Evolutionary conservation across 257 asterid species (phyloP).

Genomic region (Solanum virginianum): DNA sequence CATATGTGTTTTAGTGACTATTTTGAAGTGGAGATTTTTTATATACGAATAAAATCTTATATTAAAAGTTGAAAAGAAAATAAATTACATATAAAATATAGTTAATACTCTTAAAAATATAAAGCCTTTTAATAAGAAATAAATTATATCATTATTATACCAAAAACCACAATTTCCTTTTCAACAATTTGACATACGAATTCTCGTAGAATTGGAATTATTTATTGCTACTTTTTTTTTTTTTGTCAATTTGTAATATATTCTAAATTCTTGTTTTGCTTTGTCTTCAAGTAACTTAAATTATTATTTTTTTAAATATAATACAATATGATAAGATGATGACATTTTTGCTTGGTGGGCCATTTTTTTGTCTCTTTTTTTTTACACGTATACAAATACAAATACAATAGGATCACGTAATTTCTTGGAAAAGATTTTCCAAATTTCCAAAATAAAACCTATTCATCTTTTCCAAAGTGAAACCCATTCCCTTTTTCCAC

Average conservation of each 20-base stretch:
- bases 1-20: neutral
- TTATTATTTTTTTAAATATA: neutral
- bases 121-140: too few species aligned
- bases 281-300: neutral
- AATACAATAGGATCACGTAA: neutral
- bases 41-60: neutral
- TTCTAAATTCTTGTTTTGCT: neutral
- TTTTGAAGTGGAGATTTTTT: neutral
- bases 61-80: too few species aligned
- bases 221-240: too few species aligned
- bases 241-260: neutral
- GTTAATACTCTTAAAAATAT: too few species aligned
- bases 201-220: neutral
- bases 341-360: neutral
- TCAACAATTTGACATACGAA: neutral
- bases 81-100: neutral
- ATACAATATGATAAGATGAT: neutral
- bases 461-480: neutral
- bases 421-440: neutral
- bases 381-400: neutral
- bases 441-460: neutral
- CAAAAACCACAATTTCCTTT: neutral
- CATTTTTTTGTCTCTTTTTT: neutral
- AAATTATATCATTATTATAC: too few species aligned
- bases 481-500: neutral